Evolutionary conservation across 306 rosid genomes (phyloP).

Genomic region (Rosa chinensis): DNA sequence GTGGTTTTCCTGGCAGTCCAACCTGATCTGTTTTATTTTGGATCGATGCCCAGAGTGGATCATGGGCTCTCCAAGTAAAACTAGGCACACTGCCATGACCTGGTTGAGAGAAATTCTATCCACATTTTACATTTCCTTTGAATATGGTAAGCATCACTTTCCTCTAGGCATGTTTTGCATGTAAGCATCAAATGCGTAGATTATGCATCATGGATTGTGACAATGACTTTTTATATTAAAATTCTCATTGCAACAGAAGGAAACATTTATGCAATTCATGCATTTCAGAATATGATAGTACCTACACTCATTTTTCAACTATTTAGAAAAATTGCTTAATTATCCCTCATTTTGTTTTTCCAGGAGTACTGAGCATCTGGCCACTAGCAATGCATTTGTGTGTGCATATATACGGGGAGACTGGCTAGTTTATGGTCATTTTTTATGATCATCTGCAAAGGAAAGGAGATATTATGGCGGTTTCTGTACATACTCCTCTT

Average conservation of each 20-base stretch:
- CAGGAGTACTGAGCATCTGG: conserved; percentile 24
- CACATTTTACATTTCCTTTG: neutral
- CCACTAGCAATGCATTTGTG: conserved; percentile 11
- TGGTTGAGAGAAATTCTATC: conserved; percentile 27
- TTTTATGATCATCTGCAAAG: conserved; percentile 10
- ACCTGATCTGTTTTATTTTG: conserved; percentile 14
- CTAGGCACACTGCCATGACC: conserved; percentile 19
- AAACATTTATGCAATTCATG: neutral
- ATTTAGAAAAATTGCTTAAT: neutral
- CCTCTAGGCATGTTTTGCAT: conserved; percentile 19
- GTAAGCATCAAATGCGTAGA: conserved; percentile 16
- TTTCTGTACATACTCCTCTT: conserved; percentile 34
- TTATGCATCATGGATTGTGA: neutral
- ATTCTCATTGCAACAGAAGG: neutral
- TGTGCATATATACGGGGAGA: neutral
- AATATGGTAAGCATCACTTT: conserved; percentile 17
- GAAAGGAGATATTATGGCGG: conserved; percentile 6
- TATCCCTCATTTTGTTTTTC: neutral
- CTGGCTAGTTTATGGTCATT: conserved; percentile 11
- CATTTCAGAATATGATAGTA: conserved; percentile 2
- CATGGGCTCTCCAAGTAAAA: conserved; percentile 12
- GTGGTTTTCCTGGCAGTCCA: conserved; percentile 19
- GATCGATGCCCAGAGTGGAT: conserved; percentile 19
- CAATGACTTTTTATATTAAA: neutral
- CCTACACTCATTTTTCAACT: too few relatives aligned